phyloP scores from a whole-genome alignment of 75 land plant genomes.

The Isoetes taiwanensis region DNA sequence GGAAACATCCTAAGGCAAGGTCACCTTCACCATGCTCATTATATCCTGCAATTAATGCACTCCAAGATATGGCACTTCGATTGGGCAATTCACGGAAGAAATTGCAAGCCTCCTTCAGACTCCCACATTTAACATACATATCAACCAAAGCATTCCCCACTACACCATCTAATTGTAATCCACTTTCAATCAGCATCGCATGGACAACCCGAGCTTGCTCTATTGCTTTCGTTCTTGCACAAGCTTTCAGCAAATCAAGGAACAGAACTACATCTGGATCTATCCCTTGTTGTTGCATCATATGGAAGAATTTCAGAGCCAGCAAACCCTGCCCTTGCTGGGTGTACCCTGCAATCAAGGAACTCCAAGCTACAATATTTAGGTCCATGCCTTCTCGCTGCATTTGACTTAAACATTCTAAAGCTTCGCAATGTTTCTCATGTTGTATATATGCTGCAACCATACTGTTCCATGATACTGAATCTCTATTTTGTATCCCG shows the following conservation, averaged over 20 bases:
- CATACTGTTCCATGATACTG: slow-evolving; percentile 16
- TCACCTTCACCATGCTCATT: slow-evolving; percentile 1
- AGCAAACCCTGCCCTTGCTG: too few relatives aligned
- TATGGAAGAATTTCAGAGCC: too few relatives aligned
- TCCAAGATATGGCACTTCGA: slow-evolving; percentile 7
- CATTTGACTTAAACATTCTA: slow-evolving; percentile 5
- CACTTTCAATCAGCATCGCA: too few relatives aligned
- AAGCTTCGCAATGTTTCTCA: slow-evolving; percentile 2
- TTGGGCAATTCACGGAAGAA: not conserved
- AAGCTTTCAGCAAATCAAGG: too few relatives aligned
- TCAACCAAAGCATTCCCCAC: not conserved
- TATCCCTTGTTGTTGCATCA: too few relatives aligned
- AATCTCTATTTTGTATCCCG: not conserved
- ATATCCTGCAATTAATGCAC: slow-evolving; percentile 6
- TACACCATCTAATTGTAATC: too few relatives aligned
- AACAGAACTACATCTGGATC: too few relatives aligned
- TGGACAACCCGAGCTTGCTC: too few relatives aligned
- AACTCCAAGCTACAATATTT: slow-evolving; percentile 11
- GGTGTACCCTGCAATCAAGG: too few relatives aligned
- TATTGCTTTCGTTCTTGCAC: too few relatives aligned
- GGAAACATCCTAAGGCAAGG: not conserved
- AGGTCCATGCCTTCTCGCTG: slow-evolving; percentile 11
- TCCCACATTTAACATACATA: slow-evolving; percentile 3
- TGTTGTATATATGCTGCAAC: slow-evolving; percentile 11
- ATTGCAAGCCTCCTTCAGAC: not conserved